Conservation (phyloP, 768 basidiomycete species). For the Collybia mongolica region DNA sequence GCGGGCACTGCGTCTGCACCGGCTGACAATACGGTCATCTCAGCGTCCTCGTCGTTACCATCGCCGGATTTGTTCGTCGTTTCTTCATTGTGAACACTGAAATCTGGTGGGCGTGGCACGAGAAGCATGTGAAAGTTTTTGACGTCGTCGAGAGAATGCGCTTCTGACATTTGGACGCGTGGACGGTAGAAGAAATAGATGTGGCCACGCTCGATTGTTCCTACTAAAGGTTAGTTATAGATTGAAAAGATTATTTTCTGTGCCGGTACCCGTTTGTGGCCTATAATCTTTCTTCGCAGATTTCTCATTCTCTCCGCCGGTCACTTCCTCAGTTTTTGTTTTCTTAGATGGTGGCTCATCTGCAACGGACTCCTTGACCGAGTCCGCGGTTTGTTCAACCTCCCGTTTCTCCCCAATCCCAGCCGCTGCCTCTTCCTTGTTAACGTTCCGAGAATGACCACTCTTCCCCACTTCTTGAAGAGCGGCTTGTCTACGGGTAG, state of each 20-base stretch:
- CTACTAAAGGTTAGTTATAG: conserved; percentile 22
- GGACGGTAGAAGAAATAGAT: conserved; percentile 69
- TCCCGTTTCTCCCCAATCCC: conserved; percentile 15
- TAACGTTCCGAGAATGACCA: conserved; percentile 7
- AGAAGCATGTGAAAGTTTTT: conserved; percentile 60
- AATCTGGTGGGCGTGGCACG: conserved; percentile 51
- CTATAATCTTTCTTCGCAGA: conserved; percentile 6
- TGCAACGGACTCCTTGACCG: conserved; percentile 3
- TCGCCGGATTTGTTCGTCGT: conserved; percentile 13
- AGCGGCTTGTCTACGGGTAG: conserved; percentile 28
- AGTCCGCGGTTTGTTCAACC: conserved; percentile 5
- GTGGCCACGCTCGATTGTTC: conserved; percentile 57
- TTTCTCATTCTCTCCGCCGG: conserved; percentile 1
- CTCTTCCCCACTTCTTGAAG: conserved; percentile 1
- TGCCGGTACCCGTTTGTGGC: conserved; percentile 6
- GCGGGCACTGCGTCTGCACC: conserved; percentile 54
- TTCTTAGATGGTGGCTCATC: conserved; percentile 26
- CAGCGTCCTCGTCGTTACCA: conserved; percentile 23
- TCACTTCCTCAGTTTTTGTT: conserved; percentile 17
- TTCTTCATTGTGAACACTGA: conserved; percentile 21
- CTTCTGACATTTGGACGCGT: conserved; percentile 51
- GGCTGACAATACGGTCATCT: conserved; percentile 39
- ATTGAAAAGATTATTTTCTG: neutral
- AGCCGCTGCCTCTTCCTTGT: conserved; percentile 5
- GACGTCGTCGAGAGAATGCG: conserved; percentile 55